phyloP scores from a whole-genome alignment of 768 basidiomycete species.

The Stropharia rugosoannulata region DNA sequence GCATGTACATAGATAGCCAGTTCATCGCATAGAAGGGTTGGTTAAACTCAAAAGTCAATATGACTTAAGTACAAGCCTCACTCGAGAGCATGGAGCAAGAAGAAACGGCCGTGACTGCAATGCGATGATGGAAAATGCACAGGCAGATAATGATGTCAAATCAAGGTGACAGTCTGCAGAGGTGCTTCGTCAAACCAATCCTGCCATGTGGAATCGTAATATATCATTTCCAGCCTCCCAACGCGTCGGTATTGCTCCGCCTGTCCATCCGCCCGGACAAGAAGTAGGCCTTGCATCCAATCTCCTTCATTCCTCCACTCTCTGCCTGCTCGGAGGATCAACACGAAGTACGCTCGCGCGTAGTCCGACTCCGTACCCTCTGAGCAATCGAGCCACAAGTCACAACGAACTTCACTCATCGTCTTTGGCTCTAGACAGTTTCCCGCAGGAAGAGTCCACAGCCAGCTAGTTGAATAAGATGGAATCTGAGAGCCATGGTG shows the following conservation, averaged over 20 bases:
- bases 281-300: slow-evolving; percentile 4
- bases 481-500: background rate
- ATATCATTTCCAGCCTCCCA: background rate
- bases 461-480: background rate
- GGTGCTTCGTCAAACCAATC: slow-evolving; percentile 1
- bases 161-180: background rate
- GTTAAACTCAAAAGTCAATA: too few relatives aligned
- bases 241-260: slow-evolving; percentile 2
- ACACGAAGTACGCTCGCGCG: background rate
- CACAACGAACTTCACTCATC: background rate
- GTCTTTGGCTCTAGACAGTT: background rate
- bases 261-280: background rate
- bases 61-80: too few relatives aligned
- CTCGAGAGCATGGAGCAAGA: too few relatives aligned
- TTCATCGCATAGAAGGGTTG: too few relatives aligned
- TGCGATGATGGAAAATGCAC: too few relatives aligned
- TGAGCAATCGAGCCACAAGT: background rate
- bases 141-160: background rate
- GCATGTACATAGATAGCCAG: too few relatives aligned
- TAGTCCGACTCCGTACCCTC: slow-evolving; percentile 1
- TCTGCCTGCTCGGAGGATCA: background rate
- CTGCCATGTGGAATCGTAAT: background rate
- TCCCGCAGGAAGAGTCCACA: background rate
- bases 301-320: background rate
- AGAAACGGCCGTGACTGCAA: too few relatives aligned